Evolutionary conservation across 2,329 filamentous ascomycete genomes (phyloP).

Genomic region (Fusarium veterinarium): DNA sequence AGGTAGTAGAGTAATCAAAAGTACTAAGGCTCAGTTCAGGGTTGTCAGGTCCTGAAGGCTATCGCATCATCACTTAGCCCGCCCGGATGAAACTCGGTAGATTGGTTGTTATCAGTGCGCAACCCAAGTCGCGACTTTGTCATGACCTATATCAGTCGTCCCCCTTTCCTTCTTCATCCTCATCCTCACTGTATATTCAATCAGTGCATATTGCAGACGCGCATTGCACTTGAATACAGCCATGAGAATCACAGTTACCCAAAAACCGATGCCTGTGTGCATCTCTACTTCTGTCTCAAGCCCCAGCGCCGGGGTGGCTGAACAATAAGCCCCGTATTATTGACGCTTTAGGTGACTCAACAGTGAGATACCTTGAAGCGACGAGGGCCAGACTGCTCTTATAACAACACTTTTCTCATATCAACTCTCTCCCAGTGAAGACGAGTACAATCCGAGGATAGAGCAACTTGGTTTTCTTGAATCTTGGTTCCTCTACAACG

Average conservation of each 20-base stretch:
- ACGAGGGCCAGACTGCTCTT: constrained; percentile 33
- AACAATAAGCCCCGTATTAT: constrained; percentile 52
- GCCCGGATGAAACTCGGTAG: constrained; percentile 42
- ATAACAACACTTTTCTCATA: background rate
- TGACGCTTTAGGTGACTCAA: constrained; percentile 42
- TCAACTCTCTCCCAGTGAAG: constrained; percentile 1
- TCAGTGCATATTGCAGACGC: constrained; percentile 36
- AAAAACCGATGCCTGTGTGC: constrained; percentile 35
- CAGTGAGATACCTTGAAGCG: constrained; percentile 33
- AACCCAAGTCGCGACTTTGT: constrained; percentile 17
- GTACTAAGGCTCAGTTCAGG: background rate
- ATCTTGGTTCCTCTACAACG: background rate
- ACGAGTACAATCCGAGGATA: background rate
- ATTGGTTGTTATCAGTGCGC: constrained; percentile 33
- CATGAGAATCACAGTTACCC: constrained; percentile 33
- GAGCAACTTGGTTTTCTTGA: background rate
- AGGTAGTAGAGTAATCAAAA: background rate
- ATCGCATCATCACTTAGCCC: constrained; percentile 43
- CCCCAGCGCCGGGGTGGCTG: constrained; percentile 64
- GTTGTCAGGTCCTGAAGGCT: constrained; percentile 7
- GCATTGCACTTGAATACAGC: constrained; percentile 30
- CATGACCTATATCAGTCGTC: constrained; percentile 27
- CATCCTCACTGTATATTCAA: constrained; percentile 27
- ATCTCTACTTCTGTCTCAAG: constrained; percentile 51
- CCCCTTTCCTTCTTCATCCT: constrained; percentile 23